These are phyloP conservation scores for Naegleria lovaniensis DNA, from an alignment of 208 protist genomes.

Conservation along the genomic window DNA sequence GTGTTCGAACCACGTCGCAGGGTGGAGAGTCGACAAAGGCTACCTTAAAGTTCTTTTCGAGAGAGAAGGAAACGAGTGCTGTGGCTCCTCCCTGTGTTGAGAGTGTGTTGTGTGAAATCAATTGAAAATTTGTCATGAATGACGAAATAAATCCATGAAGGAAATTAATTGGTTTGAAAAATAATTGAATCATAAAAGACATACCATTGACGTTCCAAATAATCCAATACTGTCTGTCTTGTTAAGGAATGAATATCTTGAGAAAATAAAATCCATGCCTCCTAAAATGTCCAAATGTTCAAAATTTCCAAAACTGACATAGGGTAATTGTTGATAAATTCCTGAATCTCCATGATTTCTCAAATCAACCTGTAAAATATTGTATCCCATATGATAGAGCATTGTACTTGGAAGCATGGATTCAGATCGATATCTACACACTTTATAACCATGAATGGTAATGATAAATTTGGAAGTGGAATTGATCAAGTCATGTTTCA, in stretches of 20 bases:
- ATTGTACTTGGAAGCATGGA: background rate
- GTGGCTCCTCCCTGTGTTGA: background rate
- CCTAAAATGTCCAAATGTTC: conserved; percentile 18
- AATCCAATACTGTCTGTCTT: background rate
- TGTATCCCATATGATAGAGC: background rate
- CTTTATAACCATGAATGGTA: background rate
- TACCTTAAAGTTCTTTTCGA: background rate
- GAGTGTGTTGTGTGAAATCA: too few species aligned
- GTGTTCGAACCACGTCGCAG: background rate
- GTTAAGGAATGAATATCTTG: background rate
- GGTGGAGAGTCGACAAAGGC: background rate
- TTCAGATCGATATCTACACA: background rate
- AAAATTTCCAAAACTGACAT: background rate
- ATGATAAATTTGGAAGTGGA: background rate
- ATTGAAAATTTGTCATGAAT: too few species aligned
- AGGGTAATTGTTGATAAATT: background rate
- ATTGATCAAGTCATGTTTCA: background rate
- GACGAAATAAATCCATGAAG: too few species aligned
- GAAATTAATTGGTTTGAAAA: too few species aligned
- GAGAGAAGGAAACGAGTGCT: background rate
- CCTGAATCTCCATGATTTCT: conserved; percentile 11
- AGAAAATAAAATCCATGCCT: background rate
- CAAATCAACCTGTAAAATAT: conserved; percentile 15
- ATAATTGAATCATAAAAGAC: too few species aligned
- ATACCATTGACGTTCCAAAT: background rate